phyloP scores from a whole-genome alignment of 176 grass and related monocot species.

The Calamus simplicifolius region DNA sequence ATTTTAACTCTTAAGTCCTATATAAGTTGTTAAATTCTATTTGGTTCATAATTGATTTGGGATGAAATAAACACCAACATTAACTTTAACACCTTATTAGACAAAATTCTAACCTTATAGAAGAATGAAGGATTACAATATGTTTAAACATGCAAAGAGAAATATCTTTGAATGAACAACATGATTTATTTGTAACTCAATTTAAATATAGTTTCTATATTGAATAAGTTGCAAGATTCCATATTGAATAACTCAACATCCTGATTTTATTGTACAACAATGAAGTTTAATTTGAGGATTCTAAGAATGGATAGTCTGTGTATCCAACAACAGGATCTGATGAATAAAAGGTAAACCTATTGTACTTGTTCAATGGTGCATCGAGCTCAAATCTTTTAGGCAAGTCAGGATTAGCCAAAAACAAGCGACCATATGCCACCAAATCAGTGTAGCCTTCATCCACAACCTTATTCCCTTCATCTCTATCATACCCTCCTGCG shows the following conservation, averaged over 20 bases:
- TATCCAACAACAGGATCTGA: constrained; percentile 36
- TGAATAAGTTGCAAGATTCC: no score
- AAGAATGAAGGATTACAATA: no score
- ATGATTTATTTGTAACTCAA: no score
- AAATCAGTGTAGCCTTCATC: constrained; percentile 35
- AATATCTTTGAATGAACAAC: no score
- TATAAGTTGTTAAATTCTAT: no score
- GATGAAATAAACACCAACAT: no score
- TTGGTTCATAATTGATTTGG: no score
- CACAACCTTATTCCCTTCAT: constrained; percentile 36
- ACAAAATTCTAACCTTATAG: no score
- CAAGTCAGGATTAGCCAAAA: constrained; percentile 56
- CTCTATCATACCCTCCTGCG: constrained; percentile 40
- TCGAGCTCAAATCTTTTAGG: constrained; percentile 30
- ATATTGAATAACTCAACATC: background rate
- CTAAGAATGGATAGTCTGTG: constrained; percentile 46
- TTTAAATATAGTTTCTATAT: no score
- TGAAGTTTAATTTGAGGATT: background rate
- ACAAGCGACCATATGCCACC: constrained; percentile 39
- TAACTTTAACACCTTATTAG: no score
- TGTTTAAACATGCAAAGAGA: no score
- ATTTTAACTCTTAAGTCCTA: no score
- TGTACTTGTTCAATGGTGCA: constrained; percentile 33
- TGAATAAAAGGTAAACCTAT: constrained; percentile 41
- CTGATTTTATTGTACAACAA: background rate